Base-by-base conservation (phyloP, 2,329 filamentous ascomycete species). In the Neonectria punicea region DNA sequence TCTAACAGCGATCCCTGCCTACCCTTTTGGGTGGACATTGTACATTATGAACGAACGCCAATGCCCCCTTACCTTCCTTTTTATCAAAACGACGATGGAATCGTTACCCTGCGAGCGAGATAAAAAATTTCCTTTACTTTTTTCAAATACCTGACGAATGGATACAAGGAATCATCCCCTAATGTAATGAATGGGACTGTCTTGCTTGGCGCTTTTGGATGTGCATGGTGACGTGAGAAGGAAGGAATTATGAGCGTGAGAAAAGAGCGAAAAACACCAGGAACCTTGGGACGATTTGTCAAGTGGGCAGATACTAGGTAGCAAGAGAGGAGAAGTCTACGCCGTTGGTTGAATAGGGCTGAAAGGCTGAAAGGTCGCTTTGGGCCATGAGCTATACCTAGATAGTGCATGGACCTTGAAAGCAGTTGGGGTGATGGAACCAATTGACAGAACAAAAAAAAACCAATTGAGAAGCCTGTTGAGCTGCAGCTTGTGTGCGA, bases 171-270 rank as follows among this genome's bases (percentile, higher is more conserved):
- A 71, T 65, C 73, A 73, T 70, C 71, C 67, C 71, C 71, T 75
- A 74, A 74, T 74, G 70, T 75, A 74, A 75, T 75, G 73, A 65
- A 68, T 66, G 68, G 56, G 66, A 41, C 56, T 66, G 58, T 67
- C 61, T 60, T 50, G 54, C 67, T 56, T 66, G 71, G 73, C 70
- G 73, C 73, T 73, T 64, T 66, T 51, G 65, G 56, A 62, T 67
- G 56, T 53, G 58, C 63, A 63, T 49, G 46, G 39, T 18, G 36
- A 51, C 11, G 22, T 16, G 60, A 51, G 63, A 65, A 62, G 54
- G 63, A 65, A 62, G 51, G 60, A 55, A 64, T 39, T 56, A 64
- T 62, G 41, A 54, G 44, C 34, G n/a, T 55, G 56, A 58, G 63
- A 61, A 58, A 41, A 36, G 55, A 22, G 44, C 47, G 16, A 59